Conservation (phyloP, 805 yeast genomes). For the Cyberlindnera subsufficiens region DNA sequence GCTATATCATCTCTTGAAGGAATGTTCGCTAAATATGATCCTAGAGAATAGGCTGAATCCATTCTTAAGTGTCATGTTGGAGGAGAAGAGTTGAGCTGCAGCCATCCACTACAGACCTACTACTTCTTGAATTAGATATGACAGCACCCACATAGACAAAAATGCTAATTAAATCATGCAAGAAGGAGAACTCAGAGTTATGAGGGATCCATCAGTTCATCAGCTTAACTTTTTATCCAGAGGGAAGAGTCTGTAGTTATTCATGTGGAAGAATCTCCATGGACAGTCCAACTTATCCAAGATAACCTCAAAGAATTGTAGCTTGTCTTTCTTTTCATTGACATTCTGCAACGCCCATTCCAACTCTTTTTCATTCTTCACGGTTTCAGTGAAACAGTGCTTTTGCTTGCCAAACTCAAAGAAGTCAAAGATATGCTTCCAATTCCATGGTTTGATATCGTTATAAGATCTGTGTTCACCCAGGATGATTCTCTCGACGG, state of each 20-base stretch:
- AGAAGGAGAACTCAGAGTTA: too few relatives aligned
- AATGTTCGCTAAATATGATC: conserved; percentile 8
- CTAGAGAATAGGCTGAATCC: conserved; percentile 16
- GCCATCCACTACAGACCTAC: background rate
- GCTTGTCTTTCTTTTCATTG: conserved; percentile 21
- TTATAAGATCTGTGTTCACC: conserved; percentile 76
- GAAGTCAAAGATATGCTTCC: conserved; percentile 61
- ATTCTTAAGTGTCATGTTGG: conserved; percentile 6
- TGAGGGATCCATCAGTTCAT: background rate
- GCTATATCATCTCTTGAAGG: conserved; percentile 7
- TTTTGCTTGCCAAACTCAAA: conserved; percentile 41
- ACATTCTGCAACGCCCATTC: conserved; percentile 25
- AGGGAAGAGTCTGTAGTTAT: conserved; percentile 24
- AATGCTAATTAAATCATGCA: too few relatives aligned
- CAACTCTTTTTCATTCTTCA: conserved; percentile 34
- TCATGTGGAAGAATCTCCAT: conserved; percentile 47
- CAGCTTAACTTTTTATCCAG: conserved; percentile 1
- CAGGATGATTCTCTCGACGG: conserved; percentile 80
- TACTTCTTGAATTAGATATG: background rate
- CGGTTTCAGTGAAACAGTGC: conserved; percentile 23
- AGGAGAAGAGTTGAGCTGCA: conserved; percentile 1
- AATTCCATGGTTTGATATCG: conserved; percentile 83
- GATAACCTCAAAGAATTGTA: conserved; percentile 54
- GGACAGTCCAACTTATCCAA: conserved; percentile 61
- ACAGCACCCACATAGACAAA: too few relatives aligned